A percentile compares a stretch with the other conserved stretches of the same genome.
These are phyloP conservation scores for Barnettozyma vustinii DNA, from an alignment of 805 yeast genomes.

Conservation along the genomic window DNA sequence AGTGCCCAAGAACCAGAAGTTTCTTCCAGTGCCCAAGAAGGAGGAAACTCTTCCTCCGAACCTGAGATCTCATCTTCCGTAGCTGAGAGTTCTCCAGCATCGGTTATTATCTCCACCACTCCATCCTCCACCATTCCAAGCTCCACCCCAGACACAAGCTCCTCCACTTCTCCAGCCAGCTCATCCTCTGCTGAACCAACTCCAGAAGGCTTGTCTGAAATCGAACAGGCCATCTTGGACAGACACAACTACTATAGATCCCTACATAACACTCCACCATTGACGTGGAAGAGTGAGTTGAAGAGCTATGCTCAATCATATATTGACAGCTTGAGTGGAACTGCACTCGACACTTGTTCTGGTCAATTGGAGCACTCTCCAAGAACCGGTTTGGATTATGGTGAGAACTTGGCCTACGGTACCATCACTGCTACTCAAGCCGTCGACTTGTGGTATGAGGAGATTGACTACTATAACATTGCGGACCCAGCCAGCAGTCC, in stretches of 20 bases:
- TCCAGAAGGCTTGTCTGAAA: conserved; percentile 17
- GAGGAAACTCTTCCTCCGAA: not conserved
- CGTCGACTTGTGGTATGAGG: conserved; percentile 72
- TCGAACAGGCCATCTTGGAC: conserved; percentile 37
- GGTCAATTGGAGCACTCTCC: conserved; percentile 56
- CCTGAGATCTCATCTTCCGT: not conserved
- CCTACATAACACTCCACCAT: conserved; percentile 36
- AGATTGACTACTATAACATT: conserved; percentile 52
- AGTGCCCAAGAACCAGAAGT: not conserved
- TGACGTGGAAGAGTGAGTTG: conserved; percentile 45
- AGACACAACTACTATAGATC: conserved; percentile 49
- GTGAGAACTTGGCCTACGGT: conserved; percentile 77
- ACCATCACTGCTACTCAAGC: conserved; percentile 34
- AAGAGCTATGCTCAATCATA: conserved; percentile 46
- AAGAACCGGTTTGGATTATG: conserved; percentile 44
- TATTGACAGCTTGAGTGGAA: conserved; percentile 35
- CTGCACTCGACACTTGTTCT: conserved; percentile 46
- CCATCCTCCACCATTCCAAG: not conserved
- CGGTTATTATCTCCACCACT: not conserved
- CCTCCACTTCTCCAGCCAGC: conserved; percentile 3
- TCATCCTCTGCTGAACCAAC: not conserved
- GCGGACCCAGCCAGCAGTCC: conserved; percentile 34
- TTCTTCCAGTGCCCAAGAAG: not conserved
- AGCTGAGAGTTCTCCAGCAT: conserved; percentile 2
- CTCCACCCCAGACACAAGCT: conserved; percentile 1